phyloP scores from a whole-genome alignment of 345 rosid species.

The Corchorus capsularis region DNA sequence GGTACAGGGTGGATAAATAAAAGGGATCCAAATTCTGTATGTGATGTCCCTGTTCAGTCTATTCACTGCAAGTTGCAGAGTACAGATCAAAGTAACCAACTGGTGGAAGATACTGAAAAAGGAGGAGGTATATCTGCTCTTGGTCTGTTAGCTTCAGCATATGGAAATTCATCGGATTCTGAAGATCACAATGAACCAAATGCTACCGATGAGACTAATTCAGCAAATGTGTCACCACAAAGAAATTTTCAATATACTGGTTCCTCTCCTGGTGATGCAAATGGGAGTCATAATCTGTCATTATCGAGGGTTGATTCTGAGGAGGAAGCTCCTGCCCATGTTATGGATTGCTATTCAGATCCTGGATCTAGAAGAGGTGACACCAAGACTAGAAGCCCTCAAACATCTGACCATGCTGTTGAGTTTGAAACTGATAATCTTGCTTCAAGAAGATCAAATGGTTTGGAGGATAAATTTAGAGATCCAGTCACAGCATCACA shows the following conservation, averaged over 20 bases:
- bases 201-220: slow-evolving; percentile 37
- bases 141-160: slow-evolving; percentile 71
- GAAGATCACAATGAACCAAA: slow-evolving; percentile 56
- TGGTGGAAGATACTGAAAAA: slow-evolving; percentile 32
- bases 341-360: slow-evolving; percentile 32
- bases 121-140: slow-evolving; percentile 60
- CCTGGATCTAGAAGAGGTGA: slow-evolving; percentile 30
- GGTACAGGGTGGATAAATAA: slow-evolving; percentile 51
- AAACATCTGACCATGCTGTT: slow-evolving; percentile 17
- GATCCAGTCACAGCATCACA: slow-evolving; percentile 29
- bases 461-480: slow-evolving; percentile 29
- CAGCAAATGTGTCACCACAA: slow-evolving; percentile 27
- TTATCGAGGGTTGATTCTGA: slow-evolving; percentile 25
- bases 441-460: slow-evolving; percentile 32
- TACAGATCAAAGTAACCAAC: slow-evolving; percentile 37
- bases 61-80: slow-evolving; percentile 33
- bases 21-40: slow-evolving; percentile 36
- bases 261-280: slow-evolving; percentile 27
- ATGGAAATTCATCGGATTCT: slow-evolving; percentile 92
- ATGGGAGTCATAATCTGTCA: slow-evolving; percentile 22
- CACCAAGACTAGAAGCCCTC: slow-evolving; percentile 35
- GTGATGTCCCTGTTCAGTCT: slow-evolving; percentile 50
- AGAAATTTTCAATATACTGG: slow-evolving; percentile 29
- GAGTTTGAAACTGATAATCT: slow-evolving; percentile 38
- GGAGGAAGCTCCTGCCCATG: slow-evolving; percentile 35